Conservation (phyloP, 768 basidiomycete species). For the Phanerochaete sordida region DNA sequence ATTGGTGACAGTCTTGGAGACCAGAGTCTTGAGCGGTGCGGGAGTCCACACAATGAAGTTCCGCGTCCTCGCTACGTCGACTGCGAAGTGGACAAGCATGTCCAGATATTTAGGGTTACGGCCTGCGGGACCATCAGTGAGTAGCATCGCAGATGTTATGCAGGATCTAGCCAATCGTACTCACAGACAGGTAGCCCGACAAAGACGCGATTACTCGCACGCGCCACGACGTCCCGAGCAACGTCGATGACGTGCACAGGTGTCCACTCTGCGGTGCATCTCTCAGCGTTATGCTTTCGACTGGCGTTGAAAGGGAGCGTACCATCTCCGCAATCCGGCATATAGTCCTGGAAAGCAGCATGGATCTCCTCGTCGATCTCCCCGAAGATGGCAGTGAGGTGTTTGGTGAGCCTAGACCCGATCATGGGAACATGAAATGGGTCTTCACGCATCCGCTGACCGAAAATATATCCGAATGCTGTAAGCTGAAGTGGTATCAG, state of each 20-base stretch:
- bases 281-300: not conserved
- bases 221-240: slow-evolving; percentile 34
- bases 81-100: slow-evolving; percentile 29
- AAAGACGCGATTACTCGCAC: slow-evolving; percentile 42
- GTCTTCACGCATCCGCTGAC: slow-evolving; percentile 11
- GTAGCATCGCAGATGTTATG: not conserved
- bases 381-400: slow-evolving; percentile 11
- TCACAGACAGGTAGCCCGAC: slow-evolving; percentile 47
- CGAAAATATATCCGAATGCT: slow-evolving; percentile 5
- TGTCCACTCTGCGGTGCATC: slow-evolving; percentile 6
- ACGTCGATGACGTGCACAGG: not conserved
- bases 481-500: not conserved
- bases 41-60: slow-evolving; percentile 30
- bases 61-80: slow-evolving; percentile 22
- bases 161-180: no score
- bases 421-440: slow-evolving; percentile 25
- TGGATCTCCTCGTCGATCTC: slow-evolving; percentile 20
- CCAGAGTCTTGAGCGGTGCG: slow-evolving; percentile 22
- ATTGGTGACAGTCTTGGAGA: not conserved
- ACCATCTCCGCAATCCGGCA: slow-evolving; percentile 8
- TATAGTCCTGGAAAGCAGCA: slow-evolving; percentile 13
- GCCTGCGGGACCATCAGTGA: slow-evolving; percentile 25
- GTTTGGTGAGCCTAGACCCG: not conserved
- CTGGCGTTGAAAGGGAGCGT: not conserved
- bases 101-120: slow-evolving; percentile 34